Evolutionary conservation across 768 basidiomycete genomes (phyloP).

Genomic region (Tulasnella sp.): DNA sequence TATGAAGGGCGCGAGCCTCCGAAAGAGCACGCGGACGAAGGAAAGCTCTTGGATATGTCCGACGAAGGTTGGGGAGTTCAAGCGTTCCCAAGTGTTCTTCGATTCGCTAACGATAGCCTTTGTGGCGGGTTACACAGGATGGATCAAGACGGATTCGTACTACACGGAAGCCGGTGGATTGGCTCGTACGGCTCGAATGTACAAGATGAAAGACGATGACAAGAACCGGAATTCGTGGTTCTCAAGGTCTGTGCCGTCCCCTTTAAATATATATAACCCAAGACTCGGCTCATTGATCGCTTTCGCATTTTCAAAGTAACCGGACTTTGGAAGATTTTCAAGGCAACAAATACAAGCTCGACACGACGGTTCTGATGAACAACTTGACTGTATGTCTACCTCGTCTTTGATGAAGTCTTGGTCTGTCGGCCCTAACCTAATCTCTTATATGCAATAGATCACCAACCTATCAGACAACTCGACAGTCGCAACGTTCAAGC

Average conservation of each 20-base stretch:
- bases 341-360: not conserved
- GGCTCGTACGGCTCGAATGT: not conserved
- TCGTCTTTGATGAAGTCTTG: not conserved
- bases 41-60: not conserved
- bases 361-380: not conserved
- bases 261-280: too few species aligned
- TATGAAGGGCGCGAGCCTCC: not conserved
- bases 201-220: not conserved
- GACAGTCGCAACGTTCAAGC: not conserved
- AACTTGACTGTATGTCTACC: not conserved
- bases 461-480: not conserved
- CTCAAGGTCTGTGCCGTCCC: not conserved
- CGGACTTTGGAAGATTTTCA: conserved; percentile 4
- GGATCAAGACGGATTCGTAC: not conserved
- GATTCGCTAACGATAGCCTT: not conserved
- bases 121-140: not conserved
- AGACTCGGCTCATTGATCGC: not conserved
- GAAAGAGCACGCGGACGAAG: not conserved
- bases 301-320: not conserved
- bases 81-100: not conserved
- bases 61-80: not conserved
- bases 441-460: not conserved
- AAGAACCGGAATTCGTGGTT: not conserved
- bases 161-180: not conserved
- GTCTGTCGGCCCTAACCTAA: not conserved